Evolutionary conservation across 768 basidiomycete species (phyloP).

Genomic region (Filobasidium floriforme): DNA sequence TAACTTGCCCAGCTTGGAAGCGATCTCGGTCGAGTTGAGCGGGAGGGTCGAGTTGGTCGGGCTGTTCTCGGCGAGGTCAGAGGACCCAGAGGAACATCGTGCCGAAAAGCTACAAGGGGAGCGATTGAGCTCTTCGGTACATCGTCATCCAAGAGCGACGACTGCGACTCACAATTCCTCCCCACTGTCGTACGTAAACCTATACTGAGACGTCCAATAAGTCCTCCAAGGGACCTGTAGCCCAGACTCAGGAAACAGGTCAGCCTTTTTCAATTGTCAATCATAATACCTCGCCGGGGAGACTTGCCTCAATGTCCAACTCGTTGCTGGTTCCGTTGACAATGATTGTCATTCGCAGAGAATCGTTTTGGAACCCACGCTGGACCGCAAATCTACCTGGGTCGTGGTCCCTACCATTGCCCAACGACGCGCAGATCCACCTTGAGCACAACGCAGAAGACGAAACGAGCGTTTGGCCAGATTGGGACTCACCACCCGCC

Average conservation of each 20-base stretch:
- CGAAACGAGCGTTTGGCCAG: too few relatives aligned
- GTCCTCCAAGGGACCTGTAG: conserved; percentile 22
- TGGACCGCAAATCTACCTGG: conserved; percentile 23
- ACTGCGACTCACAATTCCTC: conserved; percentile 20
- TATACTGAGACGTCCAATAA: neutral
- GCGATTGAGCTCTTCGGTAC: neutral
- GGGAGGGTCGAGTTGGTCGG: neutral
- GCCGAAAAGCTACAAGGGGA: neutral
- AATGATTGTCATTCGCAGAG: conserved; percentile 2
- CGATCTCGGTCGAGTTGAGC: neutral
- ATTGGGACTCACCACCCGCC: conserved; percentile 15
- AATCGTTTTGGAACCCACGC: conserved; percentile 17
- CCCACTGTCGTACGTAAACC: conserved; percentile 17
- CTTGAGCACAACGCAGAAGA: too few relatives aligned
- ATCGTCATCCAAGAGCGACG: neutral
- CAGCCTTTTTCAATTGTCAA: neutral
- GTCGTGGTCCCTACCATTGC: neutral
- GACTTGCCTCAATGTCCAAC: neutral
- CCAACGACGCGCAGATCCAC: neutral
- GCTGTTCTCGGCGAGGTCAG: neutral
- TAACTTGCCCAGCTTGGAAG: neutral
- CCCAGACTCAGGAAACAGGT: neutral
- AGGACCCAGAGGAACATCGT: neutral
- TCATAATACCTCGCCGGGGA: neutral
- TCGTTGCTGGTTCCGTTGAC: neutral